A percentile compares a stretch with the other conserved stretches of the same genome.
Evolutionary conservation across 306 rosid genomes (phyloP).

Genomic region (Citrullus amarus): DNA sequence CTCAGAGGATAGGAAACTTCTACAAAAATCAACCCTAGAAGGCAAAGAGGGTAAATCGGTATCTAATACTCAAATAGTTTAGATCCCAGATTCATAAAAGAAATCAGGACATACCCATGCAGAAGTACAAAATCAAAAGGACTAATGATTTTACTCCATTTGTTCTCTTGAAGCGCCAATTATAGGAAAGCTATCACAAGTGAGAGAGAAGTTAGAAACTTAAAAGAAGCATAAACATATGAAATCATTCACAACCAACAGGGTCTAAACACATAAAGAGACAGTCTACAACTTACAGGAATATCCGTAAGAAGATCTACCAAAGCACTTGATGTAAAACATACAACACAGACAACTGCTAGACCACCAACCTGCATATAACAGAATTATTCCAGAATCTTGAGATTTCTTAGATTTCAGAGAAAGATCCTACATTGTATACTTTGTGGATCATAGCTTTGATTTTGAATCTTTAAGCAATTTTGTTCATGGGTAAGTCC

Average conservation of each 20-base stretch:
- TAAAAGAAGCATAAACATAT: not conserved
- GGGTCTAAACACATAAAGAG: not conserved
- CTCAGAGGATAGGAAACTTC: not conserved
- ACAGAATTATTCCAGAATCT: not conserved
- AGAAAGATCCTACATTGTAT: not conserved
- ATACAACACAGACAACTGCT: constrained; percentile 41
- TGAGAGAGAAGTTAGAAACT: constrained; percentile 15
- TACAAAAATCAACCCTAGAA: not conserved
- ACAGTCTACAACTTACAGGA: constrained; percentile 39
- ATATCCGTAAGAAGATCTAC: constrained; percentile 48
- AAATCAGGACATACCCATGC: constrained; percentile 31
- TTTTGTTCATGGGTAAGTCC: not conserved
- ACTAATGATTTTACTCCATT: constrained; percentile 30
- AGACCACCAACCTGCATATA: constrained; percentile 48
- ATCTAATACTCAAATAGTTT: not conserved
- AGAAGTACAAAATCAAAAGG: constrained; percentile 37
- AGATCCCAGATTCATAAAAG: not conserved
- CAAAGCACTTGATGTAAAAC: constrained; percentile 46
- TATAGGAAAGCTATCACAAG: constrained; percentile 44
- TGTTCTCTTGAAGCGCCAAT: constrained; percentile 33
- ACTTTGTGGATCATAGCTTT: not conserved
- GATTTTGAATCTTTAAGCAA: not conserved
- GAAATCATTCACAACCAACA: not conserved
- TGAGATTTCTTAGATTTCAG: constrained; percentile 1
- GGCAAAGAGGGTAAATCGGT: not conserved